A percentile compares a stretch with the other conserved stretches of the same genome.
Conservation (phyloP, 2,329 filamentous ascomycete genomes). For the Tolypocladium tropicale region DNA sequence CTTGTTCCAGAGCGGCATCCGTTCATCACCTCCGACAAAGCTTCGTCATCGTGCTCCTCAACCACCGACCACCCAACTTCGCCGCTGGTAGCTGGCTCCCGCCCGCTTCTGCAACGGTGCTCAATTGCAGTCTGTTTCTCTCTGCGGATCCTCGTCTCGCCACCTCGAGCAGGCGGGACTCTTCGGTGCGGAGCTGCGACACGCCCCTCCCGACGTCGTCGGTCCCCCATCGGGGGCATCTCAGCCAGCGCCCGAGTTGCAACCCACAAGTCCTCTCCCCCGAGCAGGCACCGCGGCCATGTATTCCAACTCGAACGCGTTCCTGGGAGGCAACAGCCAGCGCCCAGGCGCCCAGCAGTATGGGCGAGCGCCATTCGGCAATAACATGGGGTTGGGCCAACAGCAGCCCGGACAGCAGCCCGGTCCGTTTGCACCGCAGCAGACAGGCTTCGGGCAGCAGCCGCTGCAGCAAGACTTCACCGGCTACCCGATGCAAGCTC, state of each 20-base stretch:
- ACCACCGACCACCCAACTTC: not conserved
- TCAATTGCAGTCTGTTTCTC: slow-evolving; percentile 3
- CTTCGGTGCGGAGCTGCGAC: not conserved
- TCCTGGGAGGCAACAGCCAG: slow-evolving; percentile 66
- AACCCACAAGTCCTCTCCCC: not conserved
- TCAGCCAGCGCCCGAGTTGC: not conserved
- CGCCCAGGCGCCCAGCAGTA: slow-evolving; percentile 53
- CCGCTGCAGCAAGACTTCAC: slow-evolving; percentile 47
- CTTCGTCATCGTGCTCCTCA: slow-evolving; percentile 6
- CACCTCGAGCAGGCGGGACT: not conserved
- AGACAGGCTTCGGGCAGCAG: slow-evolving; percentile 47
- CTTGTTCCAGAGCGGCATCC: slow-evolving; percentile 1
- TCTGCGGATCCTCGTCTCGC: not conserved
- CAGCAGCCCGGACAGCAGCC: slow-evolving; percentile 33
- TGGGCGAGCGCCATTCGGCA: slow-evolving; percentile 26
- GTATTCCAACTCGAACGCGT: slow-evolving; percentile 87
- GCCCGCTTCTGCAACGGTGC: slow-evolving; percentile 1
- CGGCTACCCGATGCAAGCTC: slow-evolving; percentile 44
- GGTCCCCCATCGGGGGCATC: not conserved
- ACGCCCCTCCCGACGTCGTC: not conserved
- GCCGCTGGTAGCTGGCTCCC: not conserved
- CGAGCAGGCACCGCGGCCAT: slow-evolving; percentile 35
- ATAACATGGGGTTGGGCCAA: slow-evolving; percentile 42
- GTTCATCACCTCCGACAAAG: slow-evolving; percentile 6
- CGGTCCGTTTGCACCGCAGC: slow-evolving; percentile 46